Base-by-base conservation (phyloP, 2,329 filamentous ascomycete species). In the Metarhizium brunneum region DNA sequence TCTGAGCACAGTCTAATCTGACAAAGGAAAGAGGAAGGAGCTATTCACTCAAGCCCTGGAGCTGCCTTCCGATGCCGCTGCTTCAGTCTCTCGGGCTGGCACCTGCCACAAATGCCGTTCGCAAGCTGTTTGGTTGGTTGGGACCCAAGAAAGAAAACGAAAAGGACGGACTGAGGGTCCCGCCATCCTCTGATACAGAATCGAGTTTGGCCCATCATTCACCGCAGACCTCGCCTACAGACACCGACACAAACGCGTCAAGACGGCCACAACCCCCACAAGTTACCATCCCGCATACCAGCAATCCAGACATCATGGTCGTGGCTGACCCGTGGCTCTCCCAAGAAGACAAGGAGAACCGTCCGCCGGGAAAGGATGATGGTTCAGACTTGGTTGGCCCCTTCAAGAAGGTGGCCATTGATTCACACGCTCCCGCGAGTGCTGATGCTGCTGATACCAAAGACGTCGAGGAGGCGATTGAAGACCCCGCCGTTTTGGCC, bases 271-370 rank as follows among this genome's bases (percentile, higher is more conserved):
- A 36, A 10, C 29, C n/a, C 2, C 32, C 38, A 16, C 16, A 13
- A 40, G 16, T 11, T 32, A 47, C 16, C 48, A 48, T n/a, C 18
- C 36, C n/a, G 59, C 56, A 45, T 8, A 32, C 8, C 32, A 13
- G 16, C 7, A 45, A 18, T 20, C 10, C 10, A 30, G 36, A 36
- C 43, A 45, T 11, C 6, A 55, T 54, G 54, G 11, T 30, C 56
- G 59, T 59, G 32, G 57, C 63, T 58, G 52, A 53, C 32, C 45
- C 58, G 35, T 6, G 20, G 11, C 52, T 53, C 42, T 45, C 54
- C 32, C 45, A 55, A 7, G 55, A 53, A 29, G 58, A 64, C 54
- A 70, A 71, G 57, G 69, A 72, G 59, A 70, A 71, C 45, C 59
- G 55, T 16, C 63, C 63, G 6, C 65, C 62, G 2, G 47, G 42